Percentiles rank a stretch among this genome's conserved stretches.
These are phyloP conservation scores for Colletotrichum sp. DNA, from an alignment of 2,329 filamentous ascomycete genomes.

Conservation along the genomic window DNA sequence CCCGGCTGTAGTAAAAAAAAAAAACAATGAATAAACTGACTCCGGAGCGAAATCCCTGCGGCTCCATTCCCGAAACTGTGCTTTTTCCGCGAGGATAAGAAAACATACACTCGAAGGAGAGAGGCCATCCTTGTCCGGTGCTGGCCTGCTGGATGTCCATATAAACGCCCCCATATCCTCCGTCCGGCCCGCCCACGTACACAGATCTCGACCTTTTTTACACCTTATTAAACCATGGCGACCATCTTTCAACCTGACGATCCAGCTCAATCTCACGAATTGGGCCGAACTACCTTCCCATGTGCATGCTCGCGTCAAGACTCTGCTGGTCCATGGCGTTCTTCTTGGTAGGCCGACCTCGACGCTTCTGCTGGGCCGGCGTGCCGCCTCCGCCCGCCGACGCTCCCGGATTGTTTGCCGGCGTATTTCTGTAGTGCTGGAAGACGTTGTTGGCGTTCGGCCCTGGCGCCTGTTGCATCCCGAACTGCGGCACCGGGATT, in stretches of 20 bases:
- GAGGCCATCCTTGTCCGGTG: not conserved
- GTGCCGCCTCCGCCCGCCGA: conserved; percentile 5
- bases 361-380: conserved; percentile 16
- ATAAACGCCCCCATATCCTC: conserved; percentile 16
- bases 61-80: not conserved
- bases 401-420: not conserved
- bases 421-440: conserved; percentile 17
- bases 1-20: not conserved
- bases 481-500: conserved; percentile 22
- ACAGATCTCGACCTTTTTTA: not conserved
- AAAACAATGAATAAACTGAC: not conserved
- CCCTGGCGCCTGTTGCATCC: conserved; percentile 17
- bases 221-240: not conserved
- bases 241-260: not conserved
- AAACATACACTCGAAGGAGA: not conserved
- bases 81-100: conserved; percentile 8
- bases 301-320: conserved; percentile 14
- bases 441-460: conserved; percentile 5
- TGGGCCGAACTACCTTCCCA: not conserved
- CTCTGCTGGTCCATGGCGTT: conserved; percentile 7
- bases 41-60: conserved; percentile 9
- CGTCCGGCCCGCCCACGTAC: not conserved
- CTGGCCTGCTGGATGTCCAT: not conserved
- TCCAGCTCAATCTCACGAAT: not conserved
- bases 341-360: conserved; percentile 19